Base-by-base conservation (phyloP, 768 basidiomycete species). In the Phlegmacium glaucopus region DNA sequence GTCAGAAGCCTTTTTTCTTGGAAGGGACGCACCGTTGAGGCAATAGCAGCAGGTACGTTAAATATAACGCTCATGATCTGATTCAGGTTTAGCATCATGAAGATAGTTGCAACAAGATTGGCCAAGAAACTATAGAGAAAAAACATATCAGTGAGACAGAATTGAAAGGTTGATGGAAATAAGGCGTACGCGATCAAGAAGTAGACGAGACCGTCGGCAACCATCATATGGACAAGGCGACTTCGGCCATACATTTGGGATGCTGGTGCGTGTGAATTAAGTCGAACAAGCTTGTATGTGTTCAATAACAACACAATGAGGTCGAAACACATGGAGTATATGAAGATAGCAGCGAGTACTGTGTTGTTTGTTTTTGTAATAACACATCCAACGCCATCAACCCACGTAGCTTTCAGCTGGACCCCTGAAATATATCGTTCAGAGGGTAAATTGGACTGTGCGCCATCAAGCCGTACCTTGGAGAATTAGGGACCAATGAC, bases 271-370 rank as follows among this genome's bases (percentile, higher is more conserved):
- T 52, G 49, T 37, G 54, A 34, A 42, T 52, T 53, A 3, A 60
- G 45, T 1, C 67, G 61, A 8, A 70, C 51, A 17, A 88, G 74
- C 58, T 83, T 87, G 63, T 76, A 80, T 10, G 74, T 77, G 30
- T 78, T 85, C 53, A 88, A 63, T 18, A 68, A 49, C 38, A 87
- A 71, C 32, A 87, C 82, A 25, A 75, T 48, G 16, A 85, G 66
- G 59, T 88, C 87, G 58, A 88, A 86, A 57, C 72, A 70, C 87
- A 88, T 89, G 26, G 85, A 80, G 55, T 88, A 88, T 27, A 87
- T 82, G 62, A 87, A 88, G 4, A 82, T 82, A 3, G 82, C 80
- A 4, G 83, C 81, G 27, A 87, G 74, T 43, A 86, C 64, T 8
- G 61, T 79, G 61, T 79, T 87, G 59, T 83, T 77, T 6, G 84